Conservation (phyloP, 805 yeast genomes). For the Lachancea kluyveri region DNA sequence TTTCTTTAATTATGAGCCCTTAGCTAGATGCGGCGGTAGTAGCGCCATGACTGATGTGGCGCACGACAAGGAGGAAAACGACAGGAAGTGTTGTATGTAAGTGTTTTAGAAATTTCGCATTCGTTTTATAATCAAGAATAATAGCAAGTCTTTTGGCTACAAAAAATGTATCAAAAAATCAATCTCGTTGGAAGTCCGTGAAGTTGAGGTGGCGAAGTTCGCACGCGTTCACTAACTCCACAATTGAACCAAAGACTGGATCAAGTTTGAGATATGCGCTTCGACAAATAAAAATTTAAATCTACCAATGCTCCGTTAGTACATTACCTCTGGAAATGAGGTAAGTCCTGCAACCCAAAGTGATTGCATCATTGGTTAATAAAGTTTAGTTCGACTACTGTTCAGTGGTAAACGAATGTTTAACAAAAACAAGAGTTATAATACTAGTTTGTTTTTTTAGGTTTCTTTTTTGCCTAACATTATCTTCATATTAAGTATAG, state of each 20-base stretch:
- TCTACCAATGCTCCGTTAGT: constrained; percentile 60
- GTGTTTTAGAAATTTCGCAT: not conserved
- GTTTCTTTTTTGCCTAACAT: no score
- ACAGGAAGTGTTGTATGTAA: constrained; percentile 32
- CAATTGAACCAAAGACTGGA: no score
- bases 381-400: no score
- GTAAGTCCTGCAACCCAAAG: constrained; percentile 46
- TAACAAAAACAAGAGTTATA: not conserved
- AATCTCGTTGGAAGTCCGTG: not conserved
- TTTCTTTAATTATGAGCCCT: constrained; percentile 44
- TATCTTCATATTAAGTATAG: constrained; percentile 3
- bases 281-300: no score
- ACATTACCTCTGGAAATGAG: constrained; percentile 32
- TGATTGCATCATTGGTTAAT: constrained; percentile 47
- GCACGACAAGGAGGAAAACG: constrained; percentile 27
- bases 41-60: constrained; percentile 8
- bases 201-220: not conserved
- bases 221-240: not conserved
- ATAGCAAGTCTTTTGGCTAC: not conserved
- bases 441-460: not conserved
- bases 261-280: no score
- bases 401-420: no score
- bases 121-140: not conserved
- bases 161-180: not conserved
- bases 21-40: constrained; percentile 19